Evolutionary conservation across 164 flowering plant species (phyloP).

Genomic region (Cinnamomum chago): DNA sequence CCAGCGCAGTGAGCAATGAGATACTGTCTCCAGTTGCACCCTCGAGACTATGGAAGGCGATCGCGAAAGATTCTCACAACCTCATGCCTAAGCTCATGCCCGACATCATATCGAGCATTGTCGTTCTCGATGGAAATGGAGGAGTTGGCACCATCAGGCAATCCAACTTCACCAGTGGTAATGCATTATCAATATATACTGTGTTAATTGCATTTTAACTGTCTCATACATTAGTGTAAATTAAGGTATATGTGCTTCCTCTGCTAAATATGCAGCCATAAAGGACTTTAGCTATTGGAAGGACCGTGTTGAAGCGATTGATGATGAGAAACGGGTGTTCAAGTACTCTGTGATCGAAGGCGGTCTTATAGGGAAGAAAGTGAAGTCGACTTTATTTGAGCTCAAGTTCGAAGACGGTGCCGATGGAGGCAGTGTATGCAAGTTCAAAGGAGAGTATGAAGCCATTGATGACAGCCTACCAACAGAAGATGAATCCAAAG

Average conservation of each 20-base stretch:
- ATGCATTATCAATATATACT: no score
- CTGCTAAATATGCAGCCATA: background rate
- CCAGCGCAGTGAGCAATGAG: background rate
- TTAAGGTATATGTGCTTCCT: no score
- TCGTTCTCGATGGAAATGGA: constrained; percentile 1
- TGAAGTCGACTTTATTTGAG: background rate
- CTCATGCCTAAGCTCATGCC: constrained; percentile 8
- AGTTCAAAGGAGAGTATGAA: background rate
- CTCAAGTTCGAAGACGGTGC: constrained; percentile 4
- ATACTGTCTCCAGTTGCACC: background rate
- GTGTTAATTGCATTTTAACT: no score
- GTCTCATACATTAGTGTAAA: no score
- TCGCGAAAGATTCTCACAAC: constrained; percentile 1
- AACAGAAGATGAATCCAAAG: background rate
- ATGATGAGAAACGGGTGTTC: background rate
- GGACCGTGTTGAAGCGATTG: constrained; percentile 2
- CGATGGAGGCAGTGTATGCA: constrained; percentile 7
- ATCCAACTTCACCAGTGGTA: constrained; percentile 5
- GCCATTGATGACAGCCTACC: background rate
- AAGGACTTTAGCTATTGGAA: constrained; percentile 5
- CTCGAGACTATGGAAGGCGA: background rate
- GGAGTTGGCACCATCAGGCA: constrained; percentile 4
- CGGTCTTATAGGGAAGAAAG: constrained; percentile 5
- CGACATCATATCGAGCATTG: background rate
- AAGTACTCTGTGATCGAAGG: constrained; percentile 13